Base-by-base conservation (phyloP, 164 flowering plant genomes). In the Buxus sempervirens region DNA sequence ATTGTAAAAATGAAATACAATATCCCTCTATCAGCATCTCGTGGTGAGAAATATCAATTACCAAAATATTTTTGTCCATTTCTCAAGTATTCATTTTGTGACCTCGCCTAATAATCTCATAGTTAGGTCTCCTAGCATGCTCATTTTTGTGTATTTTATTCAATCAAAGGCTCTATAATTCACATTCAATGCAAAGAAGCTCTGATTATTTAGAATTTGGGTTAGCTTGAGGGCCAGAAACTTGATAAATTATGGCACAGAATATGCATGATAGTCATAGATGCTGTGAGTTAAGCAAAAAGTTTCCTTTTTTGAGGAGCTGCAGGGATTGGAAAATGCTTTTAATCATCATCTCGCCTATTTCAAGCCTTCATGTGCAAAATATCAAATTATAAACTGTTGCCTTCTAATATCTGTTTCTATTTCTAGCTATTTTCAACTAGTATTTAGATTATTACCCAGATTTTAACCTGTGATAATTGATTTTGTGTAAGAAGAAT, bases 11-110 rank as follows among this genome's bases (percentile, higher is more conserved):
- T 90, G 97, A 82, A 82, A 41, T 94, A 94, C 72, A 74, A 64
- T 6, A 85, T 94, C 69, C 98, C 97, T 67, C 63, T 80, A 53
- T 75, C 85, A 62, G 92, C 81, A 60, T 84, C 97, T 64, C 93
- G 74, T 72, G 97, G 98, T 93, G 63, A 72, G 78, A 53, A 69
- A 60, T 54, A 38, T 63, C 28, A 4, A 20, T 26, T 10, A 13
- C 48, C 18, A 51, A 38, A 25, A 25, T 56, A n/a, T 63, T 58
- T 5, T 42, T 28, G 8, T 51, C 27, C n/a, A 21, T 36, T 32
- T 49, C 20, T 21, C 0, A 16, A 5, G 13, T 55, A 6, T 45
- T n/a, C 51, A 4, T 45, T 15, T 10, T 45, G 38, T 3, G 38
- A 32, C 38, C 7, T 32, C 5, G 7, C 7, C 38, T 32, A 32